Evolutionary conservation across 495 filamentous ascomycete species (phyloP), one percentile per base, ranked within the genome.

Genomic region (Trichoderma reesei): DNA sequence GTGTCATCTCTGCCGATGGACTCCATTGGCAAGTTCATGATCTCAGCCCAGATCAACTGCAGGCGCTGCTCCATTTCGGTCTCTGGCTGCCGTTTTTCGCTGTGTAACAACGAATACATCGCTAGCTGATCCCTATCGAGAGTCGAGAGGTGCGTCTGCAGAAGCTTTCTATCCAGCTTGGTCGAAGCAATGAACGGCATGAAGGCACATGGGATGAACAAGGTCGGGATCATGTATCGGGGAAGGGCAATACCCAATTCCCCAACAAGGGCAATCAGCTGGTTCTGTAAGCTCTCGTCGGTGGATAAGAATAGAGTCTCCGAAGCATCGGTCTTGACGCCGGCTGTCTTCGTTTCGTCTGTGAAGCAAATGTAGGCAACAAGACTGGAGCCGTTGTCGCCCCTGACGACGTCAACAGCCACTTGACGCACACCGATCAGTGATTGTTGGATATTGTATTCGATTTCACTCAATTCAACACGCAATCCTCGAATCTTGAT

Each of bases 41-140:
- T 74, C 1, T 73, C 68, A 5, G 75, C 76, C 83, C 82, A 85
- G 6, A 78, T 67, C 2, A 70, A 60, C 41, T 71, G 77, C 1
- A 86, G 64, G 5, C 33, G 61, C 39, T 65, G 69, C n/a, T 68
- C 72, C 46, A 20, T 71, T 20, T 65, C 63, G 3, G 65, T 62
- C 8, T 51, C 62, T 16, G 65, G 65, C 8, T 44, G 44, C 9
- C 41, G 26, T 20, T 26, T 39, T 31, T 41, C 36, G 9, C 16
- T 61, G 36, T n/a, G 18, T 4, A 14, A 42, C 8, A 33, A 36
- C 2, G 42, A 41, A 9, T 66, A 64, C n/a, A 69, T 65, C 3
- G 66, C 62, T 46, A 68, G 67, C n/a, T 61, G 37, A 20, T 61
- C 36, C 10, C 11, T 9, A n/a, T 3, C 41, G 1, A 61, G 18